Conservation (phyloP, 352 stramenopile species). For the Plasmopara halstedii region DNA sequence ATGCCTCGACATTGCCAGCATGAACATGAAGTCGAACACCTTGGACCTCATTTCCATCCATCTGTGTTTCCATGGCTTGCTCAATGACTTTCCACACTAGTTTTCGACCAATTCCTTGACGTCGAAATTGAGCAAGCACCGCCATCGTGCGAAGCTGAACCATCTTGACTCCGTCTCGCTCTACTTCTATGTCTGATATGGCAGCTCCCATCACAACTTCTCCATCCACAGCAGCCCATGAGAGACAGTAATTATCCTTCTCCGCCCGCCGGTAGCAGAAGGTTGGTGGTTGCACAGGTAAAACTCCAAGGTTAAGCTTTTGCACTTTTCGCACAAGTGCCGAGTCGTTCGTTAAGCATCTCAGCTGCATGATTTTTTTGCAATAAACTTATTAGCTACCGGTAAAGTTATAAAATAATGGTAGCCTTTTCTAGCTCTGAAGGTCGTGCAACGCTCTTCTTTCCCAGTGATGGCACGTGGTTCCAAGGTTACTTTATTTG, state of each 20-base stretch:
- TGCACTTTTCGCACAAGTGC: slow-evolving; percentile 40
- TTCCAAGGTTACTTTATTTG: slow-evolving; percentile 66
- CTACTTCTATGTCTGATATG: slow-evolving; percentile 34
- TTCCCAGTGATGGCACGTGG: slow-evolving; percentile 40
- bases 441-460: slow-evolving; percentile 50
- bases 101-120: slow-evolving; percentile 28
- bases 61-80: slow-evolving; percentile 13
- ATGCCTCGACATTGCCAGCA: slow-evolving; percentile 43
- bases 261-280: slow-evolving; percentile 60
- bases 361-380: slow-evolving; percentile 22
- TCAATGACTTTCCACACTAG: slow-evolving; percentile 37
- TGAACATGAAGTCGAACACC: slow-evolving; percentile 56
- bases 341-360: slow-evolving; percentile 32
- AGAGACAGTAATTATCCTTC: slow-evolving; percentile 33
- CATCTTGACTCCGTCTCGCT: slow-evolving; percentile 12
- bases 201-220: slow-evolving; percentile 20
- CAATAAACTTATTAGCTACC: slow-evolving; percentile 5
- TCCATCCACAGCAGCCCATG: slow-evolving; percentile 29
- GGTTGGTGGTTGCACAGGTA: slow-evolving; percentile 52
- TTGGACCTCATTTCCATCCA: slow-evolving; percentile 4
- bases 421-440: slow-evolving; percentile 19
- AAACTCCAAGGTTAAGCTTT: slow-evolving; percentile 60
- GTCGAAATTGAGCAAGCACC: slow-evolving; percentile 23
- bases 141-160: slow-evolving; percentile 44
- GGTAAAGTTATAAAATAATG: slow-evolving; percentile 14